Percentiles rank a stretch among this genome's conserved stretches.
These are phyloP conservation scores for Solanum hybrid DNA, from an alignment of 305 asterid genomes.

Conservation along the genomic window DNA sequence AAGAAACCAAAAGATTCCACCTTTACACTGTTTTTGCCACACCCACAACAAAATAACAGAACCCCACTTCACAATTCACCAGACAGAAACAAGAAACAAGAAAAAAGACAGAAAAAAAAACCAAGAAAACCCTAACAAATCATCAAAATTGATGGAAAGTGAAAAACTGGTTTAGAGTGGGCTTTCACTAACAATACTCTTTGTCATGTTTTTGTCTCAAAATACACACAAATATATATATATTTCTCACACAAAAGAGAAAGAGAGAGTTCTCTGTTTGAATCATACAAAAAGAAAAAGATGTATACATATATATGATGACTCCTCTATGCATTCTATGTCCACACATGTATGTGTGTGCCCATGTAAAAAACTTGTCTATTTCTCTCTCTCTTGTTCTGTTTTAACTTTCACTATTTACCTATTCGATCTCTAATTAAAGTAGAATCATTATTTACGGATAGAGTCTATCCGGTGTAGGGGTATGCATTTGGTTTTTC, in stretches of 20 bases:
- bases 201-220: slow-evolving; percentile 39
- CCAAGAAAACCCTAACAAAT: slow-evolving; percentile 1
- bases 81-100: neutral
- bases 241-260: neutral
- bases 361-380: neutral
- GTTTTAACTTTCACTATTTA: slow-evolving; percentile 1
- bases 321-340: neutral
- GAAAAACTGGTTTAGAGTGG: neutral
- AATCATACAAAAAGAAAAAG: neutral
- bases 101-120: neutral
- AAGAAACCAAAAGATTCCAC: slow-evolving; percentile 8
- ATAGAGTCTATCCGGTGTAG: neutral
- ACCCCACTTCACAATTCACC: neutral
- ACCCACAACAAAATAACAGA: neutral
- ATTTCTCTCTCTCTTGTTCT: neutral
- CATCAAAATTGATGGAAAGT: slow-evolving; percentile 1
- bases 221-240: neutral
- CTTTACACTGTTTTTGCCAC: slow-evolving; percentile 4
- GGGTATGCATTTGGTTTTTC: no score
- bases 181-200: slow-evolving; percentile 15
- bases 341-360: neutral
- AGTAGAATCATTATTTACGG: neutral
- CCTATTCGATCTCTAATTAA: neutral
- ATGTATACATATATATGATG: neutral
- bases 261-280: neutral